A percentile compares a stretch with the other conserved stretches of the same genome.
Conservation (phyloP, 371 early-diverging fungal genomes). For the Mortierella sp. region DNA sequence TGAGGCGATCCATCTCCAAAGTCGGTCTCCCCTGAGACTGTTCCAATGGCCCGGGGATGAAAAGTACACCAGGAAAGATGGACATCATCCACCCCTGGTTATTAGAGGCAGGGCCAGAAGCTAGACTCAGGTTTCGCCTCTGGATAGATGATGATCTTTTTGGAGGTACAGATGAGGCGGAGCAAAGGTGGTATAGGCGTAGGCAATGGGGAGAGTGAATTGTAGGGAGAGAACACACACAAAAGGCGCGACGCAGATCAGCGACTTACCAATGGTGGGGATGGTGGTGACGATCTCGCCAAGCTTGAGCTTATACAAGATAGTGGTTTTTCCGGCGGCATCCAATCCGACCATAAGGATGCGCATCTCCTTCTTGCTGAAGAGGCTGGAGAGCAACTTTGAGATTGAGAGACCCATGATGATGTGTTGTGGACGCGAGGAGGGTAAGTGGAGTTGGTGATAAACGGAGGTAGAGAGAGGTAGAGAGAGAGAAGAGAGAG, state of each 20-base stretch:
- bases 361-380: constrained; percentile 86
- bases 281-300: constrained; percentile 99
- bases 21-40: too few species aligned
- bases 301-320: constrained; percentile 88
- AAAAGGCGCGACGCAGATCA: not conserved
- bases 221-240: too few species aligned
- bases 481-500: constrained; percentile 1
- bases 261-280: constrained; percentile 89
- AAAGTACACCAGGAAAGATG: too few species aligned
- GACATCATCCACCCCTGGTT: too few species aligned
- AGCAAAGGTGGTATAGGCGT: too few species aligned
- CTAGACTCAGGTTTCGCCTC: too few species aligned
- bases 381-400: constrained; percentile 59
- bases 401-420: constrained; percentile 70
- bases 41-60: too few species aligned
- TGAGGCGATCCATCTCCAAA: constrained; percentile 7
- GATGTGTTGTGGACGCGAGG: constrained; percentile 1
- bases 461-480: constrained; percentile 8
- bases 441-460: constrained; percentile 14
- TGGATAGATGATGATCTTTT: too few species aligned
- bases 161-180: too few species aligned
- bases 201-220: too few species aligned
- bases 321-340: constrained; percentile 95
- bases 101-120: too few species aligned
- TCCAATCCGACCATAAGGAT: constrained; percentile 95